Base-by-base conservation (phyloP, 768 basidiomycete species). In the Phaffia australis region DNA sequence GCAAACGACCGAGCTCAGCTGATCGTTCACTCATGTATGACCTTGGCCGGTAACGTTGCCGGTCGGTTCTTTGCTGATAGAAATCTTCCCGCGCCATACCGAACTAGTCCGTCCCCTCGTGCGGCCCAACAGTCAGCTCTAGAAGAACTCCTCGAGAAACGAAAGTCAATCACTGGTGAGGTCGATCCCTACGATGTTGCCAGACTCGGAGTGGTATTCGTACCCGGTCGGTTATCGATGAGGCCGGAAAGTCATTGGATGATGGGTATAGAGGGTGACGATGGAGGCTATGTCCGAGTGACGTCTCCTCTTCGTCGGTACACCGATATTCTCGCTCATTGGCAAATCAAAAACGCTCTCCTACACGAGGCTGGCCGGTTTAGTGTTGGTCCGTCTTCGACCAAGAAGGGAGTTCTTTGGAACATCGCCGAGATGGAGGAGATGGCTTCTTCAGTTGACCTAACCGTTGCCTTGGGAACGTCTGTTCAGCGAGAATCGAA, bases 221-320 rank as follows among this genome's bases (percentile, higher is more conserved):
- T 51, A 25, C 52, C 66, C 2, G 60, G 60, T 42, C 25, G 35
- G 16, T 29, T 67, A n/a, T 60, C 51, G 60, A 52, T 60, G 11
- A 35, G 52, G 8, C 67, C 67, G 15, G 58, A 58, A 54, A 48
- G 23, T 56, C 93, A 98, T 73, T 84, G 79, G 79, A 73, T 75
- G 6, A 75, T 97, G 71, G 90, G 87, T 0, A 74, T 89, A n/a
- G 60, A 60, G 15, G 79, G 79, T 3, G 81, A 82, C 1, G 82
- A 83, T 51, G 86, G 87, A 69, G 93, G 93, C 3, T 99, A 99
- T 74, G 77, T 81, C 21, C 83, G 88, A 25, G 84, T 82, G 11
- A 97, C 95, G 11, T 89, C 87, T 6, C 95, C 95, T 0, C 78
- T 99, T 54, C 82, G 95, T 51, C 84, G 95, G 54, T 95, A 84